phyloP scores from a whole-genome alignment of 2,329 filamentous ascomycete species.

The Geosmithia putterillii region DNA sequence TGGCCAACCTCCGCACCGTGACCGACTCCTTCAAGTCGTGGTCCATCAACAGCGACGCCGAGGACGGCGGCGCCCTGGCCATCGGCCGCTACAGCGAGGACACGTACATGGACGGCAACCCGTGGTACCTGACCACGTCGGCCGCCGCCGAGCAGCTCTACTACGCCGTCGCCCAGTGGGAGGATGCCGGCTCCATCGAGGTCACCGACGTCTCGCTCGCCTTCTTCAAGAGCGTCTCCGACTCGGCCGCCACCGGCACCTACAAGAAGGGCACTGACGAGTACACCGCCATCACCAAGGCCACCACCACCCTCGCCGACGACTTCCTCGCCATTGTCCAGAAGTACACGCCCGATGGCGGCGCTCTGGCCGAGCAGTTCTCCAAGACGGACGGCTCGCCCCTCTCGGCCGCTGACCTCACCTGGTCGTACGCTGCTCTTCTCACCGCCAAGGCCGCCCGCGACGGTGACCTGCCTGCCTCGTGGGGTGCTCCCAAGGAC shows the following conservation, averaged over 20 bases:
- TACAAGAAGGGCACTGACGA: conserved; percentile 36
- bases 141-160: conserved; percentile 74
- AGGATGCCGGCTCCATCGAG: conserved; percentile 46
- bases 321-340: conserved; percentile 50
- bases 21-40: conserved; percentile 66
- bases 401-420: conserved; percentile 53
- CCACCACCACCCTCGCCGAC: conserved; percentile 39
- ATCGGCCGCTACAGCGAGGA: conserved; percentile 63
- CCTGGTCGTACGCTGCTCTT: conserved; percentile 64
- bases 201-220: conserved; percentile 52
- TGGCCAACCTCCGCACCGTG: conserved; percentile 66
- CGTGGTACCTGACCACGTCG: conserved; percentile 68
- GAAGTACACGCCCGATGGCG: conserved; percentile 48
- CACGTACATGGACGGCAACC: conserved; percentile 64
- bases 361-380: conserved; percentile 58
- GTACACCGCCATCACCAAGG: conserved; percentile 43
- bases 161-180: conserved; percentile 62
- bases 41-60: conserved; percentile 52
- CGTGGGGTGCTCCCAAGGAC: conserved; percentile 29
- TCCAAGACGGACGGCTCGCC: conserved; percentile 37
- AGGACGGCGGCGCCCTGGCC: conserved; percentile 44
- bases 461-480: conserved; percentile 38
- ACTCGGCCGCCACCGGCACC: conserved; percentile 45
- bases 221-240: conserved; percentile 59
- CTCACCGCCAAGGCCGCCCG: conserved; percentile 49